These are phyloP conservation scores for Bromus sterilis DNA, from an alignment of 176 grass and related monocot species.

Conservation along the genomic window DNA sequence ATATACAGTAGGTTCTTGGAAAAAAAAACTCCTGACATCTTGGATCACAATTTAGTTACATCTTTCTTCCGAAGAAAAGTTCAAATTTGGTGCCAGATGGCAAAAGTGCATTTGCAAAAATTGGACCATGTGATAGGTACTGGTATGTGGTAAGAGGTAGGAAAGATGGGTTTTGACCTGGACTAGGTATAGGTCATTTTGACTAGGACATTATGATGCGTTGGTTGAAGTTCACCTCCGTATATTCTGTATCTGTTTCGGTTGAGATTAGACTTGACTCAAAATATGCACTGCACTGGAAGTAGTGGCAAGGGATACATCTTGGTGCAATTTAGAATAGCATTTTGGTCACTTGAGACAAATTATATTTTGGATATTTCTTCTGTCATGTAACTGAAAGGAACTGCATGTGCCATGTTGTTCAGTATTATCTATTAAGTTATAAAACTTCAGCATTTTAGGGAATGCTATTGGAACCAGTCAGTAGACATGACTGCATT, in stretches of 20 bases:
- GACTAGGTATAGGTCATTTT: background rate
- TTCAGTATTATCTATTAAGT: too few species aligned
- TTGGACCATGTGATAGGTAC: background rate
- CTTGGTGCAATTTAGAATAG: background rate
- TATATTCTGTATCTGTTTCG: background rate
- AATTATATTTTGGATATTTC: background rate
- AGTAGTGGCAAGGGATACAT: background rate
- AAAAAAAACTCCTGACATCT: background rate
- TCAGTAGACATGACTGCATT: background rate
- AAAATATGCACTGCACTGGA: background rate
- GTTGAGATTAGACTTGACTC: background rate
- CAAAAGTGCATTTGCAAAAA: background rate
- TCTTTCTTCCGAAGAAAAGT: background rate
- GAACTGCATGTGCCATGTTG: background rate
- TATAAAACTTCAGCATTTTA: too few species aligned
- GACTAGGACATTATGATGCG: background rate
- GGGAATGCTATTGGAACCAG: background rate
- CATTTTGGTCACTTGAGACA: background rate
- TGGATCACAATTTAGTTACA: background rate
- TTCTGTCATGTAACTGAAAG: background rate
- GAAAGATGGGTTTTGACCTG: background rate
- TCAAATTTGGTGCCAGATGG: background rate
- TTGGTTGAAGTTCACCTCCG: background rate
- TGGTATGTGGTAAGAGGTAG: background rate
- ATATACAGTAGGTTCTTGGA: background rate